Evolutionary conservation across 371 early-diverging fungal species (phyloP).

Genomic region (Apophysomyces ossiformis): DNA sequence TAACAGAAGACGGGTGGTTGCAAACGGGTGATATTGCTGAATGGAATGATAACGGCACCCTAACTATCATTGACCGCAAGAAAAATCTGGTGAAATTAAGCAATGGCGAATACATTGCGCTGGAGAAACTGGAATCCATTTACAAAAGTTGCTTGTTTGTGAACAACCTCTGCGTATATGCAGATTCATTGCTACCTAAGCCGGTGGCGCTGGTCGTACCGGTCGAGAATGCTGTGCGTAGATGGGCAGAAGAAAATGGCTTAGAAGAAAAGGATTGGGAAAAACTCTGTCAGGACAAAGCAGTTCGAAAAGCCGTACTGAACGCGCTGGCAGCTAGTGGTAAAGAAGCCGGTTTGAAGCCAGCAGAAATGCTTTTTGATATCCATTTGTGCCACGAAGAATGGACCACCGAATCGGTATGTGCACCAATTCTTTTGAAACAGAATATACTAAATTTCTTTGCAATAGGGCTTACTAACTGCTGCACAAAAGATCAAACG

Average conservation of each 20-base stretch:
- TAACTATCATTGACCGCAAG: constrained; percentile 80
- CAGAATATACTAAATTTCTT: not conserved
- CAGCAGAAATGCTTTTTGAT: constrained; percentile 70
- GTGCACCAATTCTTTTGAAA: not conserved
- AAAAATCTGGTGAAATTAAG: constrained; percentile 82
- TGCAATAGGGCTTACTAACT: constrained; percentile 63
- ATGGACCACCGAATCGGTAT: constrained; percentile 31
- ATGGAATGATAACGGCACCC: constrained; percentile 71
- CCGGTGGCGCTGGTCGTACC: constrained; percentile 81
- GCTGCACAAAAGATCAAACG: constrained; percentile 93
- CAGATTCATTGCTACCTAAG: constrained; percentile 69
- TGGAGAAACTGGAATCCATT: constrained; percentile 96
- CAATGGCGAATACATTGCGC: constrained; percentile 97
- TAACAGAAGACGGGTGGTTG: constrained; percentile 87
- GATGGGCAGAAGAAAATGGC: constrained; percentile 35
- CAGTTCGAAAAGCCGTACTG: constrained; percentile 45
- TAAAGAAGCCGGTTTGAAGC: constrained; percentile 63
- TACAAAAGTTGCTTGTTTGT: constrained; percentile 83
- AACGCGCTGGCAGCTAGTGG: constrained; percentile 34
- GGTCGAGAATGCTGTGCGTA: constrained; percentile 53
- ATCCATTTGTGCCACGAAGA: constrained; percentile 40
- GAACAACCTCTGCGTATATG: constrained; percentile 87
- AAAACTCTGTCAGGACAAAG: constrained; percentile 16
- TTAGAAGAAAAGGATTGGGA: constrained; percentile 36
- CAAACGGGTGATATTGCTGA: constrained; percentile 94